A percentile compares a stretch with the other conserved stretches of the same genome.
These are phyloP conservation scores for Mucor irregularis DNA, from an alignment of 371 early-diverging fungal genomes.

Conservation along the genomic window DNA sequence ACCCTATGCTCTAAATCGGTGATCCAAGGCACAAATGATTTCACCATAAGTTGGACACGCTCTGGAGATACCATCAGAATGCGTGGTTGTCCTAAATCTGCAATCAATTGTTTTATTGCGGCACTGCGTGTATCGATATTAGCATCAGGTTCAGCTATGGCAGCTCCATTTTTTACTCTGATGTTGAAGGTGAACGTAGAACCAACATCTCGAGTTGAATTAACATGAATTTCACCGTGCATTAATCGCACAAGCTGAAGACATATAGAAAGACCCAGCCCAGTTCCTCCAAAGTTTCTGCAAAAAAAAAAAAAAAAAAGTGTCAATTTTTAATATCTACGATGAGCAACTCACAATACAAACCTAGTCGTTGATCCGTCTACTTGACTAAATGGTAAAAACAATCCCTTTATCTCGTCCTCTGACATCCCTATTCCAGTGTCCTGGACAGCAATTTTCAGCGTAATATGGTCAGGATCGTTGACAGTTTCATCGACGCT, in stretches of 20 bases:
- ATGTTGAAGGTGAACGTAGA: conserved; percentile 56
- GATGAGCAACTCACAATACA: too few species aligned
- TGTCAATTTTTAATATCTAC: too few species aligned
- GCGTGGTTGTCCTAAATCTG: conserved; percentile 34
- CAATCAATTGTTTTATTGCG: conserved; percentile 21
- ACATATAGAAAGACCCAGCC: conserved; percentile 64
- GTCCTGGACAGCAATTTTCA: conserved; percentile 44
- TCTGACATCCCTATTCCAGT: conserved; percentile 54
- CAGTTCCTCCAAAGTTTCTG: conserved; percentile 63
- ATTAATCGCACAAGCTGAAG: conserved; percentile 54
- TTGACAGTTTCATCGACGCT: conserved; percentile 10
- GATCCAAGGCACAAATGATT: conserved; percentile 25
- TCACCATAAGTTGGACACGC: conserved; percentile 30
- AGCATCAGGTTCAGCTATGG: conserved; percentile 29
- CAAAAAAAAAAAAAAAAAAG: not conserved
- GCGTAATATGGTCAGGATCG: conserved; percentile 25
- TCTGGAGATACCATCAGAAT: conserved; percentile 31
- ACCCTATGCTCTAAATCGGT: conserved; percentile 11
- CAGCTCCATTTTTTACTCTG: conserved; percentile 35
- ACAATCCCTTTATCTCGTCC: conserved; percentile 53
- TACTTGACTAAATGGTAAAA: conserved; percentile 60
- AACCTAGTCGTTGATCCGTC: conserved; percentile 59
- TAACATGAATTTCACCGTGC: conserved; percentile 57
- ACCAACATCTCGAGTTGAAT: conserved; percentile 49
- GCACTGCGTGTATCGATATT: conserved; percentile 25